phyloP scores from a whole-genome alignment of 495 filamentous ascomycete species.

The Penicillium ochrochloron region DNA sequence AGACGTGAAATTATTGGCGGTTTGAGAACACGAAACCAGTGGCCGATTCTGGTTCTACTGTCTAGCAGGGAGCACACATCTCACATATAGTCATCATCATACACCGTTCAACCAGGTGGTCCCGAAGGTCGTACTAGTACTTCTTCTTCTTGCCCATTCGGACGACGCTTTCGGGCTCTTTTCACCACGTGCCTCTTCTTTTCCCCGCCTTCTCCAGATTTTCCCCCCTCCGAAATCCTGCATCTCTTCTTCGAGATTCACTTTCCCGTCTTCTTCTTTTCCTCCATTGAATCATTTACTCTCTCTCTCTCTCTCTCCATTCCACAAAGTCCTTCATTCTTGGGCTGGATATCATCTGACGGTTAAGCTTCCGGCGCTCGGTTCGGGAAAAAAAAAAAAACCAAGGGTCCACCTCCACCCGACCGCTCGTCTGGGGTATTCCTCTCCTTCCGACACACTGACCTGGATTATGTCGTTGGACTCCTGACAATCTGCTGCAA shows the following conservation, averaged over 20 bases:
- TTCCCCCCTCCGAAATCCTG: constrained; percentile 11
- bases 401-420: constrained; percentile 12
- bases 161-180: not conserved
- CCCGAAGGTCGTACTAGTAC: not conserved
- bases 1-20: not conserved
- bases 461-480: constrained; percentile 8
- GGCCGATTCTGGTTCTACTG: not conserved
- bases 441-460: constrained; percentile 5
- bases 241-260: not conserved
- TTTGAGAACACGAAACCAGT: constrained; percentile 1
- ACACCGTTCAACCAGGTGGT: not conserved
- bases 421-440: constrained; percentile 20
- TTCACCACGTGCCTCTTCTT: constrained; percentile 20
- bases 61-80: not conserved
- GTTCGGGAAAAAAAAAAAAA: constrained; percentile 13
- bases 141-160: not conserved
- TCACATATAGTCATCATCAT: not conserved
- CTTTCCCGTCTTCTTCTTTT: not conserved
- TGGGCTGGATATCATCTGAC: not conserved
- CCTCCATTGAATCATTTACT: not conserved
- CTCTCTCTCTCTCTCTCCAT: not conserved
- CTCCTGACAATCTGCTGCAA: constrained; percentile 7
- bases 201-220: constrained; percentile 28
- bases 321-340: not conserved
- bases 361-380: constrained; percentile 18